Percentiles rank a stretch among this genome's conserved stretches.
phyloP scores from a whole-genome alignment of 768 basidiomycete genomes.

The Roridomyces roridus region DNA sequence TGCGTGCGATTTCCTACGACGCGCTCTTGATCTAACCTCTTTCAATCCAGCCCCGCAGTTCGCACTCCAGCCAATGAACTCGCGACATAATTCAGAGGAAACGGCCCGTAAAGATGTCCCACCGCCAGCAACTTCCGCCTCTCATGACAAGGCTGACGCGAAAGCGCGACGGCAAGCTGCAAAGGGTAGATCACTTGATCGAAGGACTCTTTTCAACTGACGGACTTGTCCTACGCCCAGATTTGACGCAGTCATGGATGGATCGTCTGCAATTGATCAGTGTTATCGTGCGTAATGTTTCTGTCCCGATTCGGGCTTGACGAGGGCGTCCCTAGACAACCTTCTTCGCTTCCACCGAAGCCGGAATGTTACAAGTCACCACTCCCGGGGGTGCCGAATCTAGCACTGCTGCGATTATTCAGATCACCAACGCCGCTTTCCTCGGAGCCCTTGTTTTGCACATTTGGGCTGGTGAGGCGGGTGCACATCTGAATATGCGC shows the following conservation, averaged over 20 bases:
- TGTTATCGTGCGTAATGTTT: slow-evolving; percentile 53
- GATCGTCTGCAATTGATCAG: slow-evolving; percentile 66
- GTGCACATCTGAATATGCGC: not conserved
- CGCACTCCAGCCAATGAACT: not conserved
- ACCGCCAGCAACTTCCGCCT: not conserved
- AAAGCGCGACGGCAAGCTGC: slow-evolving; percentile 49
- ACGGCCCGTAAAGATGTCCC: not conserved
- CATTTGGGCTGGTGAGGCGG: slow-evolving; percentile 50
- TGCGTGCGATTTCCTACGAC: no score
- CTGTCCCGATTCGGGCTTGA: no score
- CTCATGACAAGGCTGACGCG: slow-evolving; percentile 55
- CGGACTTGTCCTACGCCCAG: slow-evolving; percentile 12
- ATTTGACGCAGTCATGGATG: slow-evolving; percentile 66
- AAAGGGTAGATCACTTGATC: slow-evolving; percentile 21
- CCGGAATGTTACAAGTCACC: slow-evolving; percentile 54
- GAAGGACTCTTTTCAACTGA: no score
- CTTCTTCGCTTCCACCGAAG: slow-evolving; percentile 66
- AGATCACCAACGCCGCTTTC: slow-evolving; percentile 51
- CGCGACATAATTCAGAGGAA: no score
- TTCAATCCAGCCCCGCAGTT: not conserved
- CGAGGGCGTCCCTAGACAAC: slow-evolving; percentile 61
- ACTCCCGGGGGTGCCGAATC: slow-evolving; percentile 31
- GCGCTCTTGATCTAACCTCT: no score
- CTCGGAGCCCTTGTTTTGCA: slow-evolving; percentile 62
- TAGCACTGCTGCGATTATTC: slow-evolving; percentile 28